phyloP scores from a whole-genome alignment of 1,284 basidiomycete genomes.

The Lentinus polychrous region DNA sequence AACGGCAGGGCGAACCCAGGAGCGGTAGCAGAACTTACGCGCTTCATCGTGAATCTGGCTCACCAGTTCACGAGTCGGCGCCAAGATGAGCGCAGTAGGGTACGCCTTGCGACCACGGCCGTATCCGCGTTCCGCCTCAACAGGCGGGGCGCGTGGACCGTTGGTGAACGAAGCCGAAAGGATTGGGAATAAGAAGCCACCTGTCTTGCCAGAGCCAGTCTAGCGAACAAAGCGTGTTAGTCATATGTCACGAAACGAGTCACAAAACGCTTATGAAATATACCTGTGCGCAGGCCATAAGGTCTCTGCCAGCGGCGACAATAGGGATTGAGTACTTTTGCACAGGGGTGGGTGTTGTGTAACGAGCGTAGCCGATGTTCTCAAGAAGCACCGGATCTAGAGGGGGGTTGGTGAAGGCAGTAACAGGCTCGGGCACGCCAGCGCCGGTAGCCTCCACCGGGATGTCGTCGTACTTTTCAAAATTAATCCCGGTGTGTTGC shows the following conservation, averaged over 20 bases:
- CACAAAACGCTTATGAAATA: constrained; percentile 17
- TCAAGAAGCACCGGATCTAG: constrained; percentile 91
- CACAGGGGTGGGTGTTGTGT: constrained; percentile 94
- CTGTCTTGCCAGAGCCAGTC: constrained; percentile 99
- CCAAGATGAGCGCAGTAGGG: constrained; percentile 93
- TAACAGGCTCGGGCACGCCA: constrained; percentile 91
- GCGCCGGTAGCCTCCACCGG: constrained; percentile 97
- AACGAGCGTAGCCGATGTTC: constrained; percentile 91
- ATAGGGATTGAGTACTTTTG: constrained; percentile 99
- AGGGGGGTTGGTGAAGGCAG: constrained; percentile 82
- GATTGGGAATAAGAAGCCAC: constrained; percentile 98
- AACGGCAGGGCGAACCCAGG: constrained; percentile 98
- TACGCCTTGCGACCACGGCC: constrained; percentile 82
- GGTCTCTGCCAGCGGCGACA: constrained; percentile 84
- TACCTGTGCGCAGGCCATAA: constrained; percentile 99
- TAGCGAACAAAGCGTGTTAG: constrained; percentile 25
- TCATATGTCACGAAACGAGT: constrained; percentile 13
- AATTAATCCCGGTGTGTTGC: constrained; percentile 98
- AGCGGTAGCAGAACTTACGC: constrained; percentile 98
- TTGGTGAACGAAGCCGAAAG: constrained; percentile 88
- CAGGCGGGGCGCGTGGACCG: constrained; percentile 73
- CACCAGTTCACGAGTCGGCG: constrained; percentile 97
- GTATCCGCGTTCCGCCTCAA: constrained; percentile 45
- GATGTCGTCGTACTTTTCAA: constrained; percentile 99
- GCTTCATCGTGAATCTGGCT: constrained; percentile 99